Percentiles rank a stretch among this genome's conserved stretches.
phyloP scores from a whole-genome alignment of 345 rosid species.

The Kernera saxatilis region DNA sequence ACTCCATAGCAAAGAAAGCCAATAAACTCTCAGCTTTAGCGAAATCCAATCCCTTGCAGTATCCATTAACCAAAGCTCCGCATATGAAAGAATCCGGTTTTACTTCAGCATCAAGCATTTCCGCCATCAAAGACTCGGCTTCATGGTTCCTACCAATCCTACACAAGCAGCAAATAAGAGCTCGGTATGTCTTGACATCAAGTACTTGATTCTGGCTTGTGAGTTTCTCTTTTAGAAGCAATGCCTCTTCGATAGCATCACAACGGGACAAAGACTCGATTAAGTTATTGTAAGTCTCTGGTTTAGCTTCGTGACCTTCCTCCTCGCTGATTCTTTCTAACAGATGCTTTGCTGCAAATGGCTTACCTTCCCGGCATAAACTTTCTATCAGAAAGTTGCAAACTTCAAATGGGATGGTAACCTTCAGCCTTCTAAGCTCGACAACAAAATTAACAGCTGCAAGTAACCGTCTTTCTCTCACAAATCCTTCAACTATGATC shows the following conservation, averaged over 20 bases:
- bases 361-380: constrained; percentile 58
- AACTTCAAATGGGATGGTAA: constrained; percentile 43
- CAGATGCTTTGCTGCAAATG: constrained; percentile 82
- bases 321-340: constrained; percentile 37
- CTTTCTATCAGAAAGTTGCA: constrained; percentile 47
- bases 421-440: constrained; percentile 55
- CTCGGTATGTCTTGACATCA: constrained; percentile 34
- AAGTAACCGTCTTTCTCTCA: constrained; percentile 46
- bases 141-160: constrained; percentile 40
- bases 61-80: constrained; percentile 45
- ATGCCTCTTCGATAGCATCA: constrained; percentile 44
- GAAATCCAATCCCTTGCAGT: constrained; percentile 46
- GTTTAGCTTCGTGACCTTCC: constrained; percentile 41
- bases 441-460: constrained; percentile 74
- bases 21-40: constrained; percentile 55
- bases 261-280: constrained; percentile 48
- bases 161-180: constrained; percentile 56
- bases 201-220: constrained; percentile 25
- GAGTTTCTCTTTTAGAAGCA: constrained; percentile 56
- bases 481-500: constrained; percentile 54
- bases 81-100: constrained; percentile 55
- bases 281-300: constrained; percentile 40
- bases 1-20: constrained; percentile 51
- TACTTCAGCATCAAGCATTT: constrained; percentile 52
- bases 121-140: constrained; percentile 54